These are phyloP conservation scores for Sphagnum magellanicum DNA, from an alignment of 228 moss, liverwort and hornwort genomes.

Conservation along the genomic window DNA sequence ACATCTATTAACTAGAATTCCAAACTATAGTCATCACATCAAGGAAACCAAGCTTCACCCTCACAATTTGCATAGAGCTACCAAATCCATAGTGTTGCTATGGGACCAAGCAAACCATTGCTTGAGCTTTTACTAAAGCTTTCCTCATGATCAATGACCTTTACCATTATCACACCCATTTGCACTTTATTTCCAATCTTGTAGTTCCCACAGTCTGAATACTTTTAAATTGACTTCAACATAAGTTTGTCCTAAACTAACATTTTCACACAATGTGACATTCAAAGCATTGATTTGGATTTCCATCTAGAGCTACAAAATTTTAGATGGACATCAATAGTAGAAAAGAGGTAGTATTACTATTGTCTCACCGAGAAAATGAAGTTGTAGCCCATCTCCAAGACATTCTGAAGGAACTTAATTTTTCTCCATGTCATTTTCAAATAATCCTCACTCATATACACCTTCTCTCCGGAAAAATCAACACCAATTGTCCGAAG, in stretches of 20 bases:
- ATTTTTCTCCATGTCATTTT: conserved; percentile 97
- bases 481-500: conserved; percentile 74
- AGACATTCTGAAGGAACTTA: conserved; percentile 44
- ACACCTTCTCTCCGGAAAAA: conserved; percentile 62
- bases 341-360: neutral
- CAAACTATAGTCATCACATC: neutral
- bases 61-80: too few relatives aligned
- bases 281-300: too few relatives aligned
- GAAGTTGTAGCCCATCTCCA: conserved; percentile 78
- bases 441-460: conserved; percentile 76
- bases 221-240: neutral
- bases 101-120: too few relatives aligned
- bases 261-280: neutral
- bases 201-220: neutral
- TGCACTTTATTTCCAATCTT: too few relatives aligned
- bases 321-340: neutral
- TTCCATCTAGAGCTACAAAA: neutral
- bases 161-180: too few relatives aligned
- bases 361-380: conserved; percentile 50
- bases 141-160: too few relatives aligned
- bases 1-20: neutral
- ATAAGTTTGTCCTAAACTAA: neutral
- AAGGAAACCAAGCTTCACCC: neutral
- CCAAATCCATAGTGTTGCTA: too few relatives aligned
- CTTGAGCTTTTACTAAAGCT: too few relatives aligned